Evolutionary conservation across 1,284 basidiomycete species (phyloP), one percentile per base, ranked within the genome.

Genomic region (Marasmius tenuissimus): DNA sequence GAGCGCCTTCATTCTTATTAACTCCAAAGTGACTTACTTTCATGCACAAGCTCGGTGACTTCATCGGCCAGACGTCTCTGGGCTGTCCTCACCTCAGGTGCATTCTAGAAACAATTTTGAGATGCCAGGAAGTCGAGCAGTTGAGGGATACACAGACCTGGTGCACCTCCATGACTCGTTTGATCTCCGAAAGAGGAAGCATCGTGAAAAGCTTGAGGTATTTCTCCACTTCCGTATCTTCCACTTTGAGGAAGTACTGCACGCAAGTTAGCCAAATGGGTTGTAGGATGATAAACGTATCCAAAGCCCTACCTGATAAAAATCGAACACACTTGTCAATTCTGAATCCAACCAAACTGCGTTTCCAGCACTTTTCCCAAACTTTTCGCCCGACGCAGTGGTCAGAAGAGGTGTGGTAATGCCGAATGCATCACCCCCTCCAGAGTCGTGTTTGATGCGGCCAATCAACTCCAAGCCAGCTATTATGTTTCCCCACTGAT

Each of bases 401-500:
- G 94, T 97, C 34, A 99, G 81, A n/a, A 99, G 80, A 6, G 96
- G 97, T 5, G 96, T 93, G 0, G 97, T 99, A 50, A 99, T 75
- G 0, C 96, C 97, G 73, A 86, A 98, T 0, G 88, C 92, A 52
- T 81, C 78, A 48, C 81, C 7, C 69, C 68, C 16, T 60, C 57
- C 67, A 34, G 61, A 49, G 20, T 72, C 69, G 59, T 67, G 64
- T 50, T 69, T 70, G 51, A 82, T 72, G 9, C 87, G 85, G 60
- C 85, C 84, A 68, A 98, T 96, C 50, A 98, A 83, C 61, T 98
- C 94, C 38, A 97, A 83, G 4, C 96, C 96, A 8, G 94, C 92
- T 20, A 95, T 79, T 65, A 99, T 98, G 73, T 99, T 99, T n/a
- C 97, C 97, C 89, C 96, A 96, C 74, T 99, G 97, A 74, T 99